A percentile compares a stretch with the other conserved stretches of the same genome.
Conservation (phyloP, 2,329 filamentous ascomycete genomes). For the Aspergillus intermedius region DNA sequence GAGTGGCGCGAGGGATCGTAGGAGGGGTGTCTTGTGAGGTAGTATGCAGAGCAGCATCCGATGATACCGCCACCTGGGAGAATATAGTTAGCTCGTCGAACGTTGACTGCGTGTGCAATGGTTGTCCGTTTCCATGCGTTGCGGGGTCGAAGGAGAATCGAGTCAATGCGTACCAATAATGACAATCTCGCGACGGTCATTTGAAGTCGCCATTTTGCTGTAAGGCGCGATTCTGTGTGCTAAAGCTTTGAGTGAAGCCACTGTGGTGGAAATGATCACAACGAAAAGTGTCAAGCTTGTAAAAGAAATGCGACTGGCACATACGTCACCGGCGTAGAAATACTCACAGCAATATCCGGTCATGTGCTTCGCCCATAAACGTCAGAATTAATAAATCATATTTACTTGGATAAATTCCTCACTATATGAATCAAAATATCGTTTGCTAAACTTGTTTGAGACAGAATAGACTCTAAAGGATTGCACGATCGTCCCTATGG, state of each 20-base stretch:
- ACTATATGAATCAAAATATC: background rate
- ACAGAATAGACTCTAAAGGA: background rate
- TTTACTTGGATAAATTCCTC: no score
- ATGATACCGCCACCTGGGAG: conserved; percentile 78
- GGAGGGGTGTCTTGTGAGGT: conserved; percentile 73
- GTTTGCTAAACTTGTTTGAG: conserved; percentile 1
- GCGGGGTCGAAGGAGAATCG: conserved; percentile 7
- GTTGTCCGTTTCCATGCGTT: conserved; percentile 13
- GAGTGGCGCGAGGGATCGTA: conserved; percentile 69
- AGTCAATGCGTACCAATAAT: conserved; percentile 29
- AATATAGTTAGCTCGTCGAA: conserved; percentile 7
- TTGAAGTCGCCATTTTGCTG: conserved; percentile 24
- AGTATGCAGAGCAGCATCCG: conserved; percentile 86
- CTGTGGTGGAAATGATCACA: conserved; percentile 6
- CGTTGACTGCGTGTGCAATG: conserved; percentile 2
- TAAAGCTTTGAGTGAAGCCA: conserved; percentile 18
- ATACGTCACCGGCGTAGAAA: conserved; percentile 24
- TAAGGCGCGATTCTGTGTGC: conserved; percentile 12
- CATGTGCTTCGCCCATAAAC: conserved; percentile 17
- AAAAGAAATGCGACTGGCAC: background rate
- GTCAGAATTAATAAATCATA: background rate
- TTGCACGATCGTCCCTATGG: no score
- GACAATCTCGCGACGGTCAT: conserved; percentile 33
- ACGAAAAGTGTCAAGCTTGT: conserved; percentile 3
- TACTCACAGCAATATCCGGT: conserved; percentile 9